phyloP scores from a whole-genome alignment of 148 eudicot genomes.

The Talinum fruticosum region DNA sequence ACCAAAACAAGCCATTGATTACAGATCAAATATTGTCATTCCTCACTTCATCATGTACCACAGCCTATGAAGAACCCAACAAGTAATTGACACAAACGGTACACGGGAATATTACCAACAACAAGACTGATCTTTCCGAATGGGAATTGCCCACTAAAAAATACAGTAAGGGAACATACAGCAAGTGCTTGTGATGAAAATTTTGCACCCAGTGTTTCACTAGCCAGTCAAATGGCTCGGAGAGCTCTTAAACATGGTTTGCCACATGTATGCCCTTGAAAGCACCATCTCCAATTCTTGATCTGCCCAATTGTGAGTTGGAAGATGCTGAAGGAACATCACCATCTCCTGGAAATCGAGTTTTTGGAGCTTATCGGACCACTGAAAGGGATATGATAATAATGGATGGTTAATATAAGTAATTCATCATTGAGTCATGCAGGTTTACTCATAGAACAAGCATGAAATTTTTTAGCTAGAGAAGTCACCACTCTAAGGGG shows the following conservation, averaged over 20 bases:
- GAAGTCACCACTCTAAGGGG: no score
- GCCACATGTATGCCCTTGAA: slow-evolving; percentile 96
- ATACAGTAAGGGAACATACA: slow-evolving; percentile 24
- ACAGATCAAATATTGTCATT: neutral
- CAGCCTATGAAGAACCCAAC: neutral
- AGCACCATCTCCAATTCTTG: slow-evolving; percentile 91
- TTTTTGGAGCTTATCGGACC: slow-evolving; percentile 84
- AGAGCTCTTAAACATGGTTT: slow-evolving; percentile 83
- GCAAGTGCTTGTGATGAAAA: neutral
- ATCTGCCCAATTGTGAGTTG: slow-evolving; percentile 83
- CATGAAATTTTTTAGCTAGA: no score
- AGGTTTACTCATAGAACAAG: neutral
- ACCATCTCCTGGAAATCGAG: slow-evolving; percentile 99
- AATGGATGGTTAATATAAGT: neutral
- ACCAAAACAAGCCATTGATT: neutral
- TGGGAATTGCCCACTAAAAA: slow-evolving; percentile 3
- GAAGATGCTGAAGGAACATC: slow-evolving; percentile 95
- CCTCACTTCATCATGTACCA: neutral
- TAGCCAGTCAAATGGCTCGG: slow-evolving; percentile 76
- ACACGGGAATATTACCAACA: slow-evolving; percentile 19
- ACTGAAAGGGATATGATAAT: slow-evolving; percentile 40
- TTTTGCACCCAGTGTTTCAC: neutral
- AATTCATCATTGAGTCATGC: neutral
- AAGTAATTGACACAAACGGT: slow-evolving; percentile 18
- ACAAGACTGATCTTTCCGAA: slow-evolving; percentile 5